phyloP scores from a whole-genome alignment of 2,329 filamentous ascomycete genomes.

The Colletotrichum somersetense region DNA sequence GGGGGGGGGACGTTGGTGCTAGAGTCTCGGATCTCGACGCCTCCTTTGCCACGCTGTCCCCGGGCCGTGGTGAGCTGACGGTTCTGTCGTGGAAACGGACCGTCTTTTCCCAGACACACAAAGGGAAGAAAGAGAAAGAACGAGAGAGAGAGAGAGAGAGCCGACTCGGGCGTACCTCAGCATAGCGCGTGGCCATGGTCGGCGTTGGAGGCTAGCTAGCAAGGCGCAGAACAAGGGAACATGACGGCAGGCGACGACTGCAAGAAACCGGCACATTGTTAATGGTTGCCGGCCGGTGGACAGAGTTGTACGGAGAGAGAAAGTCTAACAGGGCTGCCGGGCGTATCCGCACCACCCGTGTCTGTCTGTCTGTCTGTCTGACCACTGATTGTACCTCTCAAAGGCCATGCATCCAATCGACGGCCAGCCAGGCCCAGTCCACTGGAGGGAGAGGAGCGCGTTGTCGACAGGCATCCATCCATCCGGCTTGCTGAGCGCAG shows the following conservation, averaged over 20 bases:
- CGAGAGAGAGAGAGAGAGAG: not conserved
- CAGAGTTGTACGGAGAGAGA: too few species aligned
- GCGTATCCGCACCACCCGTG: slow-evolving; percentile 16
- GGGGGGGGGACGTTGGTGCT: not conserved
- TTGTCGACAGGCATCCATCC: too few species aligned
- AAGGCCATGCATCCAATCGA: too few species aligned
- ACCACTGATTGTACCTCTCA: too few species aligned
- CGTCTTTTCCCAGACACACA: not conserved
- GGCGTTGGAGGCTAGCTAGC: not conserved
- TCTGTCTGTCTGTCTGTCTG: slow-evolving; percentile 5
- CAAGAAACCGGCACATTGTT: slow-evolving; percentile 31
- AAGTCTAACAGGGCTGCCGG: slow-evolving; percentile 13
- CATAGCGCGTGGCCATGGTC: not conserved
- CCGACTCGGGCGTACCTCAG: slow-evolving; percentile 3
- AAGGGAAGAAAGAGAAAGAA: slow-evolving; percentile 8
- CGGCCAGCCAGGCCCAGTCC: too few species aligned
- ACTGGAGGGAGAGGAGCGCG: too few species aligned
- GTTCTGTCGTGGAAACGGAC: slow-evolving; percentile 8
- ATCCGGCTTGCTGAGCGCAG: slow-evolving; percentile 26
- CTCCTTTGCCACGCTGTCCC: not conserved
- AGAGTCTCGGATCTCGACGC: not conserved
- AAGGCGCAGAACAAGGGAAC: slow-evolving; percentile 10
- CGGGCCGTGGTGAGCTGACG: slow-evolving; percentile 10
- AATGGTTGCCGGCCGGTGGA: slow-evolving; percentile 7
- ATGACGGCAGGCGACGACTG: slow-evolving; percentile 15